A percentile compares a stretch with the other conserved stretches of the same genome.
phyloP scores from a whole-genome alignment of 2,329 filamentous ascomycete genomes.

The Elsinoe australis region DNA sequence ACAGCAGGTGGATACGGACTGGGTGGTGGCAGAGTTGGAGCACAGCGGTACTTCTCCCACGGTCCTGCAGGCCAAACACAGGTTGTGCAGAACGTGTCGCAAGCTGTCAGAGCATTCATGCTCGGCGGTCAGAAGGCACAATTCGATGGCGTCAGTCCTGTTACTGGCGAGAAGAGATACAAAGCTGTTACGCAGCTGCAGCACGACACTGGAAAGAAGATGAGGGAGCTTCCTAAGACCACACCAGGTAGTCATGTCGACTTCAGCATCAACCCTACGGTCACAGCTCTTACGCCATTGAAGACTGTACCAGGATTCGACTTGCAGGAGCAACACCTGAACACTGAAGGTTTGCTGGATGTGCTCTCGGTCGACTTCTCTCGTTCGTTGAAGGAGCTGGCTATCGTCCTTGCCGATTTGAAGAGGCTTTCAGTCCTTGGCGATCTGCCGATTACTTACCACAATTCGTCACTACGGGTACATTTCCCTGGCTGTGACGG shows the following conservation, averaged over 20 bases:
- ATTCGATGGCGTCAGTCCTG: constrained; percentile 66
- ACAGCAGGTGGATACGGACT: constrained; percentile 83
- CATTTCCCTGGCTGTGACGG: constrained; percentile 88
- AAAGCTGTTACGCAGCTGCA: constrained; percentile 67
- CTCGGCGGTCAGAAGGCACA: constrained; percentile 83
- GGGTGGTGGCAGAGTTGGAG: constrained; percentile 58
- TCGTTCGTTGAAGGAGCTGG: constrained; percentile 74
- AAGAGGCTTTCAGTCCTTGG: constrained; percentile 68
- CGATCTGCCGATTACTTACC: constrained; percentile 72
- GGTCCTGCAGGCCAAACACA: constrained; percentile 76
- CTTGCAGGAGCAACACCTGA: constrained; percentile 50
- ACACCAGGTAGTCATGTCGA: constrained; percentile 76
- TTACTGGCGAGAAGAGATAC: constrained; percentile 68
- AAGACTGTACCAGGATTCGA: constrained; percentile 49
- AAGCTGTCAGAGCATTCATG: constrained; percentile 84
- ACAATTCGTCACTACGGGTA: constrained; percentile 63
- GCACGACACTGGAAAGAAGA: constrained; percentile 61
- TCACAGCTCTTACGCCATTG: constrained; percentile 77
- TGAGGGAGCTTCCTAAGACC: constrained; percentile 51
- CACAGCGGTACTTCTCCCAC: constrained; percentile 83
- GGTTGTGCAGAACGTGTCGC: constrained; percentile 90
- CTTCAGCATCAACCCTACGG: constrained; percentile 78
- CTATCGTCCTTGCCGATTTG: constrained; percentile 71
- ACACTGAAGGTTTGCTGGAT: constrained; percentile 76
- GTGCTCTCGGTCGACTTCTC: constrained; percentile 82